Conservation (phyloP, 768 basidiomycete species). For the Mycena olivaceomarginata region DNA sequence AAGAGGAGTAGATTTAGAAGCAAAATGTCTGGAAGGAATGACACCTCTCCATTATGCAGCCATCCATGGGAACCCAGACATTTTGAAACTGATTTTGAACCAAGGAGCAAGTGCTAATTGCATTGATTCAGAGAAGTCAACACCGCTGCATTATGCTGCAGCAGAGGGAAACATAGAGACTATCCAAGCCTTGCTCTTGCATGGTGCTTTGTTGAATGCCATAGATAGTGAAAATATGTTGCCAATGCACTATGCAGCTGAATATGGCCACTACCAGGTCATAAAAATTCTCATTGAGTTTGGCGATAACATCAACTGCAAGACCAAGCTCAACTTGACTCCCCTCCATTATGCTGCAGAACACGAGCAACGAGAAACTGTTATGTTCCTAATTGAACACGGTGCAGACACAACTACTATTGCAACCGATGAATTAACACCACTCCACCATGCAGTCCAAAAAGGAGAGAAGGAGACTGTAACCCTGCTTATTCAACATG, state of each 20-base stretch:
- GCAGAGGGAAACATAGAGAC: conserved; percentile 15
- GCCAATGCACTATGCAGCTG: conserved; percentile 34
- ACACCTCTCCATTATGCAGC: conserved; percentile 38
- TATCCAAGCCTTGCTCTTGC: conserved; percentile 1
- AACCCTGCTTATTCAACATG: conserved; percentile 19
- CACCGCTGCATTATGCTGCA: conserved; percentile 31
- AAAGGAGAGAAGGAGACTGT: conserved; percentile 26
- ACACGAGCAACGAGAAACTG: conserved; percentile 28
- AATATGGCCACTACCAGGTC: conserved; percentile 35
- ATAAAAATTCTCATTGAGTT: conserved; percentile 18
- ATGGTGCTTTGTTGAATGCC: conserved; percentile 18
- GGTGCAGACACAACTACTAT: conserved; percentile 24
- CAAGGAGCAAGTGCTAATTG: conserved; percentile 18
- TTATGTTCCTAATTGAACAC: conserved; percentile 35
- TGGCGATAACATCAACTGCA: conserved; percentile 28
- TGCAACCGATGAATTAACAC: conserved; percentile 15
- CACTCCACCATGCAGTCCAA: conserved; percentile 23
- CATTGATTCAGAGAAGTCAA: conserved; percentile 25
- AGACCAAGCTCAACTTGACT: conserved; percentile 20
- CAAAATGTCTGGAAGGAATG: conserved; percentile 22
- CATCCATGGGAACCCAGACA: conserved; percentile 15
- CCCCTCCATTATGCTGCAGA: conserved; percentile 31
- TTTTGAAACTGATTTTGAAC: conserved; percentile 11
- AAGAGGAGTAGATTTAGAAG: conserved; percentile 14
- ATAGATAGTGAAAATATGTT: conserved; percentile 32